Percentiles rank a stretch among this genome's conserved stretches.
These are phyloP conservation scores for Cyclotella choctawhatcheeana DNA, from an alignment of 108 stramenopile genomes.

Conservation along the genomic window DNA sequence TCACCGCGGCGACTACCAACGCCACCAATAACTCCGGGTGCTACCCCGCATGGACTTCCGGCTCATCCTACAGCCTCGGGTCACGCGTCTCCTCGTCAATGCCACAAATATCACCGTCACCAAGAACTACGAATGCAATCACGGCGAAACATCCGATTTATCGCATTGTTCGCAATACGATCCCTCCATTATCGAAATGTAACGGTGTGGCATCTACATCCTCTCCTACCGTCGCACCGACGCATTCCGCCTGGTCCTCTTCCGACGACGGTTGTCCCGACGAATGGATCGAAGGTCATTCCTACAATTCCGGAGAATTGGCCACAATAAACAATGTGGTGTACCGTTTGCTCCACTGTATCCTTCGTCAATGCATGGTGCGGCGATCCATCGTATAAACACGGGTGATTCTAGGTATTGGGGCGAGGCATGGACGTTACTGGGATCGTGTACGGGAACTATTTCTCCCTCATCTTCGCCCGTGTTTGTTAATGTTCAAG, in stretches of 20 bases:
- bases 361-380: neutral
- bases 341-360: neutral
- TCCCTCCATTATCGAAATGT: neutral
- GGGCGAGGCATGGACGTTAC: neutral
- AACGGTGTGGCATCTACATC: neutral
- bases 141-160: neutral
- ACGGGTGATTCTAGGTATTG: neutral
- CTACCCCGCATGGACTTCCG: neutral
- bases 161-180: conserved; percentile 1
- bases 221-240: neutral
- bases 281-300: neutral
- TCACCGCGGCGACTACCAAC: too few species aligned
- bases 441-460: conserved; percentile 1
- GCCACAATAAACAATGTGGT: neutral
- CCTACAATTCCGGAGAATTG: neutral
- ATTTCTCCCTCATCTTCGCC: neutral
- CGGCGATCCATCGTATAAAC: conserved; percentile 1
- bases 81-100: neutral
- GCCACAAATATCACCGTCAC: neutral
- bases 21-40: too few species aligned
- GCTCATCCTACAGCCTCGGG: neutral
- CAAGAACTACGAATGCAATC: conserved; percentile 9
- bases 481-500: neutral
- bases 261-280: neutral
- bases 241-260: neutral